These are phyloP conservation scores for Ceratobasidium sp. DNA, from an alignment of 1,284 basidiomycete genomes.

Conservation along the genomic window DNA sequence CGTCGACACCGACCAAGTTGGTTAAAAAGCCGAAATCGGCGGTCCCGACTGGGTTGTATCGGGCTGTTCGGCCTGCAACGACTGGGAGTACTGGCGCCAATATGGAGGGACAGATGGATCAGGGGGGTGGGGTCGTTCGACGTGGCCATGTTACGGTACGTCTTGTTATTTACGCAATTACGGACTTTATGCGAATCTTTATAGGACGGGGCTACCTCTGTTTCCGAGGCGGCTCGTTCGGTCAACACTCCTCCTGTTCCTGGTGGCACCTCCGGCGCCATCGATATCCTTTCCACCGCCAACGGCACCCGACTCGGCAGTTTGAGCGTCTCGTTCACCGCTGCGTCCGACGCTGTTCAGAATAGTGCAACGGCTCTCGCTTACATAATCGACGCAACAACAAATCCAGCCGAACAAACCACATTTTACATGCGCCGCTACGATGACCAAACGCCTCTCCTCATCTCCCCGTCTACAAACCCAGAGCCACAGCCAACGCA, in stretches of 20 bases:
- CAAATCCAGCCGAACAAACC: neutral
- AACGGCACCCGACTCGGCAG: too few relatives aligned
- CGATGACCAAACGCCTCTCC: neutral
- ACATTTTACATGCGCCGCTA: slow-evolving; percentile 9
- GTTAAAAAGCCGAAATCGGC: neutral
- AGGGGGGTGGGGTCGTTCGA: neutral
- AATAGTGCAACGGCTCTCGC: neutral
- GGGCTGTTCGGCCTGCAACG: neutral
- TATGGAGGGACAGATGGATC: neutral
- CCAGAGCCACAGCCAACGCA: neutral
- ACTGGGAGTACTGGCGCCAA: neutral
- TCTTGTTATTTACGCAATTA: neutral
- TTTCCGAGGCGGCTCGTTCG: neutral
- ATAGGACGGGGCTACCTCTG: neutral
- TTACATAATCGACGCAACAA: slow-evolving; percentile 6
- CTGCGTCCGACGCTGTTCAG: neutral
- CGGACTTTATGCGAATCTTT: neutral
- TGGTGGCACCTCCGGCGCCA: too few relatives aligned
- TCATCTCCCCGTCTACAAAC: neutral
- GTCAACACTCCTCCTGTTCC: too few relatives aligned
- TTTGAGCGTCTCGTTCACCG: neutral
- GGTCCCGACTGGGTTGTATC: neutral
- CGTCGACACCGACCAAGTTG: neutral
- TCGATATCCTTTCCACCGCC: too few relatives aligned
- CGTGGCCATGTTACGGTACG: neutral